Conservation (phyloP, 768 basidiomycete genomes). For the Hypholoma sublateritium region DNA sequence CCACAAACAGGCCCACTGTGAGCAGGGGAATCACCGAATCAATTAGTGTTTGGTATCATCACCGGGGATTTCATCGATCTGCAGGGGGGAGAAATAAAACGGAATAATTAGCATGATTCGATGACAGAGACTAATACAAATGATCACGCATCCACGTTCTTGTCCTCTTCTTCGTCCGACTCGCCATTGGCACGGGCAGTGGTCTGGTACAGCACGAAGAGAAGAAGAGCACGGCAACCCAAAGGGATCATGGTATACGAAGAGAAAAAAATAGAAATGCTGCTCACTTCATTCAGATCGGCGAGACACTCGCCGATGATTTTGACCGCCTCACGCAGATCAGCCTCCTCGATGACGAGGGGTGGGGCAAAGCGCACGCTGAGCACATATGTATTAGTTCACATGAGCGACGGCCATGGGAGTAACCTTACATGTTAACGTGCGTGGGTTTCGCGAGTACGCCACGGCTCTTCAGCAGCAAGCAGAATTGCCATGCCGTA, state of each 20-base stretch:
- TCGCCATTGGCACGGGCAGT: conserved; percentile 2
- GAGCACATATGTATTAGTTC: not conserved
- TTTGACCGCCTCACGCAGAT: conserved; percentile 69
- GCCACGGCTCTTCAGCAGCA: conserved; percentile 88
- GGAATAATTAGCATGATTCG: conserved; percentile 3
- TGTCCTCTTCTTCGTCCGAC: conserved; percentile 12
- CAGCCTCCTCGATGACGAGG: conserved; percentile 88
- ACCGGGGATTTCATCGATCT: conserved; percentile 57
- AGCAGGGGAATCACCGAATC: not conserved
- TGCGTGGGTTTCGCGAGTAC: conserved; percentile 97
- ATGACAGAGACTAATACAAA: conserved; percentile 1
- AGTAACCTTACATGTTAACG: conserved; percentile 75
- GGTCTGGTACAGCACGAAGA: conserved; percentile 2
- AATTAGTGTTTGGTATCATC: conserved; percentile 25
- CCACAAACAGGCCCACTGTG: not conserved
- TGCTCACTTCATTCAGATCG: conserved; percentile 77
- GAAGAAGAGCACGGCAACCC: not conserved
- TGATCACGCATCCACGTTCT: conserved; percentile 11
- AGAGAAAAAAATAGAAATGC: not conserved
- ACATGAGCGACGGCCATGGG: not conserved
- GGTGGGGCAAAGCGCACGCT: conserved; percentile 98
- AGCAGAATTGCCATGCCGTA: conserved; percentile 94
- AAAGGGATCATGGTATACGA: conserved; percentile 22
- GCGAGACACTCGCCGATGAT: conserved; percentile 75
- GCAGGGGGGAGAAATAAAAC: not conserved